phyloP scores from a whole-genome alignment of 495 filamentous ascomycete species.

The Amorphotheca resinae region DNA sequence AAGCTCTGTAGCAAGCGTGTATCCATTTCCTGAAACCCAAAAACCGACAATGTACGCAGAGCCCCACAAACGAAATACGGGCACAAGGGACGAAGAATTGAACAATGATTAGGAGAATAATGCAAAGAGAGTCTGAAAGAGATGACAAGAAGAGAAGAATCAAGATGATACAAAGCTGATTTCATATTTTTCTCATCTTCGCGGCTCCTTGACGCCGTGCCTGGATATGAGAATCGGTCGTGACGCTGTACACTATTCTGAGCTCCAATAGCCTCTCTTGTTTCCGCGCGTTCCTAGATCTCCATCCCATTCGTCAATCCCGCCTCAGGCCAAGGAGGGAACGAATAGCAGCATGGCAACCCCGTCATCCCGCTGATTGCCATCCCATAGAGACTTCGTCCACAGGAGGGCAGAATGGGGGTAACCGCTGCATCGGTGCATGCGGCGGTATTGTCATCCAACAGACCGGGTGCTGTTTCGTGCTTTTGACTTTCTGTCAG shows the following conservation, averaged over 20 bases:
- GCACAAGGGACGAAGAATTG: constrained; percentile 2
- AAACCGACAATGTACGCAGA: too few relatives aligned
- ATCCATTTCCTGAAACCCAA: too few relatives aligned
- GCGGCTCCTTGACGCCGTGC: not conserved
- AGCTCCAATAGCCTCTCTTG: not conserved
- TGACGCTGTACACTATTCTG: not conserved
- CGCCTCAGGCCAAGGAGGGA: not conserved
- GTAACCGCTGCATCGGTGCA: too few relatives aligned
- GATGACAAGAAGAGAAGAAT: not conserved
- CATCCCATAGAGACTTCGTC: too few relatives aligned
- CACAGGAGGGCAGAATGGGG: too few relatives aligned
- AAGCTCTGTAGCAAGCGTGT: too few relatives aligned
- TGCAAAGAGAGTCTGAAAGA: too few relatives aligned
- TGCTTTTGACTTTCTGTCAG: not conserved
- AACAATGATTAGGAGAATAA: not conserved
- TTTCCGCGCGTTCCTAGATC: not conserved
- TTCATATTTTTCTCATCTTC: not conserved
- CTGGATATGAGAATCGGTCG: not conserved
- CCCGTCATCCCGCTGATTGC: not conserved
- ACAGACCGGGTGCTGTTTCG: not conserved
- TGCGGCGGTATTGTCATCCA: too few relatives aligned
- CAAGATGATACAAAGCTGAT: not conserved
- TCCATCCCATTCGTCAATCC: not conserved
- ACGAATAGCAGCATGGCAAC: not conserved
- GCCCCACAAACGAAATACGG: too few relatives aligned